phyloP scores from a whole-genome alignment of 345 rosid species.

The Populus ilicifolia region DNA sequence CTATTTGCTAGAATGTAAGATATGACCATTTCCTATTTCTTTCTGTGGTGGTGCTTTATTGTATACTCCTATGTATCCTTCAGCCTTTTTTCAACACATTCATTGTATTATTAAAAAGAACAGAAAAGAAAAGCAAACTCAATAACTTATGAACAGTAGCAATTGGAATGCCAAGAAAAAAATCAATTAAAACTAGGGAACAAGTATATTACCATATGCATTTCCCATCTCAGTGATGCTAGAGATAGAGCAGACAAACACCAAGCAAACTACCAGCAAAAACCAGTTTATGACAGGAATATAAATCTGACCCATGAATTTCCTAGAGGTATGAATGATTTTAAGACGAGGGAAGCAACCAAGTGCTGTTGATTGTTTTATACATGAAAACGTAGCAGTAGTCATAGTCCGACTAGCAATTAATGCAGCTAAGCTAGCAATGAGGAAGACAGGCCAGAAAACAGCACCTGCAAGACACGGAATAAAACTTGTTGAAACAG shows the following conservation, averaged over 20 bases:
- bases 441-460: slow-evolving; percentile 82
- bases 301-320: slow-evolving; percentile 98
- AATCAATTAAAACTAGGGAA: slow-evolving; percentile 4
- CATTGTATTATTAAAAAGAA: not conserved
- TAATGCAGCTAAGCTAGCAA: slow-evolving; percentile 89
- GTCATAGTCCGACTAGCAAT: slow-evolving; percentile 99
- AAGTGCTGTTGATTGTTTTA: slow-evolving; percentile 92
- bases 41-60: not conserved
- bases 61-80: not conserved
- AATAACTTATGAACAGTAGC: not conserved
- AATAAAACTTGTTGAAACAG: slow-evolving; percentile 5
- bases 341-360: slow-evolving; percentile 99
- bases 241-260: slow-evolving; percentile 73
- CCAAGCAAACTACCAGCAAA: slow-evolving; percentile 77
- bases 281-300: slow-evolving; percentile 99
- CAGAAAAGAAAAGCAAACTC: not conserved
- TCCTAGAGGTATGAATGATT: slow-evolving; percentile 94
- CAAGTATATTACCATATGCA: slow-evolving; percentile 78
- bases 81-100: not conserved
- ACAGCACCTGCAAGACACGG: slow-evolving; percentile 51
- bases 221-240: slow-evolving; percentile 90
- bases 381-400: slow-evolving; percentile 97
- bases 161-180: not conserved
- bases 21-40: not conserved
- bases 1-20: not conserved